Evolutionary conservation across 164 flowering plant genomes (phyloP), one percentile per base, ranked within the genome.

Genomic region (Amborella trichopoda): DNA sequence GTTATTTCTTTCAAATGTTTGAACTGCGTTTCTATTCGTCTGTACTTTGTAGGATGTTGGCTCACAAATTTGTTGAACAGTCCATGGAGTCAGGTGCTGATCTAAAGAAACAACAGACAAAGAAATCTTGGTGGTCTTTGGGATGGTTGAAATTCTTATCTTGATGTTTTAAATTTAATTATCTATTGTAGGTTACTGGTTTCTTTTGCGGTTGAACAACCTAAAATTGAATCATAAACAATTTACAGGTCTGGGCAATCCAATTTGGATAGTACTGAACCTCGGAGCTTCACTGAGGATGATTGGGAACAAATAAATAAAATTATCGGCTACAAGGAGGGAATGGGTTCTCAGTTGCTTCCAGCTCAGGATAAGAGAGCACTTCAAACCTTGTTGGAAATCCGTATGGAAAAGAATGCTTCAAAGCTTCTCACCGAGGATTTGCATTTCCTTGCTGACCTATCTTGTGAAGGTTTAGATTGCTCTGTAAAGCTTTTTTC

Each of bases 91-190:
- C 81, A 43, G 76, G 68, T 5, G 42, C 39, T 12, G 33, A 58
- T 64, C 44, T 58, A 55, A 77, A 50, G 55, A 74, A 67, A 40
- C 76, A 77, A 57, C 77, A 72, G 37, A 36, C 73, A 36, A 78
- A 73, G 55, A 80, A 64, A 59, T 80, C 99, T 14, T 93, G 99
- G 99, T 93, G 95, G 96, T 63, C 94, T 44, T 65, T 93, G 55
- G 96, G 95, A 63, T 63, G 99, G 96, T 93, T 52, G 64, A 14
- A 28, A 44, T 10, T 36, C 47, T 53, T 38, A 17, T 44, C 28
- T 39, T 46, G 45, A 44, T 14, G 40, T 1, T 5, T 37, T 37
- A 14, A 16, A 13, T 5, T 13, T 20, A 6, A 14, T 6, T 37
- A 20, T 37, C 5, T 37, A 13, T 13, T 37, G 13, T 37, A 37